These are phyloP conservation scores for Tritrichomonas foetus DNA, from an alignment of 208 protist genomes.

Conservation along the genomic window DNA sequence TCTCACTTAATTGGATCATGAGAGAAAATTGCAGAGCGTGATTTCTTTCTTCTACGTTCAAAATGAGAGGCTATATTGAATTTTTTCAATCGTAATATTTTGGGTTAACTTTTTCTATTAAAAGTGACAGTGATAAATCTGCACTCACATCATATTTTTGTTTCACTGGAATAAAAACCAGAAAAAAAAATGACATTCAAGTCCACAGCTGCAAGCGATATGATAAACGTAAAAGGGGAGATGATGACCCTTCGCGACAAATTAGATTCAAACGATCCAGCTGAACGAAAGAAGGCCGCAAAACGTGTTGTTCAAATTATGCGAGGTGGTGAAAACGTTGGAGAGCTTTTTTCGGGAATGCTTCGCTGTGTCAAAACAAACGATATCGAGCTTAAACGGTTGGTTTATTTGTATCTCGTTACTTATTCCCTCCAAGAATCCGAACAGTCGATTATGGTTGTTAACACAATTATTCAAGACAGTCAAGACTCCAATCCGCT, in stretches of 20 bases:
- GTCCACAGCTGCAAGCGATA: too few species aligned
- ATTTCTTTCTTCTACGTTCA: too few species aligned
- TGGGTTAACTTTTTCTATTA: too few species aligned
- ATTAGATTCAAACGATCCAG: background rate
- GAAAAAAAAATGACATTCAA: too few species aligned
- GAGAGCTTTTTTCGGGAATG: background rate
- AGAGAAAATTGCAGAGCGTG: too few species aligned
- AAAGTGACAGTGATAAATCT: too few species aligned
- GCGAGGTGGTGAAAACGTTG: background rate
- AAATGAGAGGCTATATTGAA: too few species aligned
- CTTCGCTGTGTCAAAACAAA: background rate
- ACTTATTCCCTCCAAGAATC: background rate
- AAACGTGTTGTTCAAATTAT: background rate
- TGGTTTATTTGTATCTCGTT: background rate
- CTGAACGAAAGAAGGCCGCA: background rate
- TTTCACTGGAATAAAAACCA: too few species aligned
- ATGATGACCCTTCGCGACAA: background rate
- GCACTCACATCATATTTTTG: too few species aligned
- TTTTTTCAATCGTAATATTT: too few species aligned
- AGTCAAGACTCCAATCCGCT: background rate
- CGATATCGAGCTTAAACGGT: background rate
- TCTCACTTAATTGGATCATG: too few species aligned
- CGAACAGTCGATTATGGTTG: conserved; percentile 12
- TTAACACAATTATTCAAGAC: background rate
- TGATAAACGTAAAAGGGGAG: background rate